Evolutionary conservation across 345 rosid species (phyloP).

Genomic region (Melaleuca alternifolia): DNA sequence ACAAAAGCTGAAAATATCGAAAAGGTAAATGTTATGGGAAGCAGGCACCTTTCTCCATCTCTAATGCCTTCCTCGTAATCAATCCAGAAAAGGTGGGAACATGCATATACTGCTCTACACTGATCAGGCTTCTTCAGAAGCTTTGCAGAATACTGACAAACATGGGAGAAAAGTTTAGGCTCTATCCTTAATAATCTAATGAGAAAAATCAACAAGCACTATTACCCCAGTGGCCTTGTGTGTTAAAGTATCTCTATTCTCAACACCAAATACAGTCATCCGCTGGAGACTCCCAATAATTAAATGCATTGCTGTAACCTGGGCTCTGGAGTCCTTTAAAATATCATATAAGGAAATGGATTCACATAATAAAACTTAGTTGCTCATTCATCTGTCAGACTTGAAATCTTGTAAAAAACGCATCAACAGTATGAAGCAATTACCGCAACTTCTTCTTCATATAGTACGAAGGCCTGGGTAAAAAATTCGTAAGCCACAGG

Average conservation of each 20-base stretch:
- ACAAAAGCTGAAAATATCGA: not conserved
- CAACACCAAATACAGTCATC: slow-evolving; percentile 80
- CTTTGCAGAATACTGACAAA: slow-evolving; percentile 71
- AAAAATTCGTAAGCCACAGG: slow-evolving; percentile 81
- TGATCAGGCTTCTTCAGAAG: slow-evolving; percentile 94
- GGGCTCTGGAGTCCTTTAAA: slow-evolving; percentile 71
- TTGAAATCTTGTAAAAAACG: not conserved
- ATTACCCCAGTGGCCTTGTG: slow-evolving; percentile 94
- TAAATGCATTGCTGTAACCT: slow-evolving; percentile 77
- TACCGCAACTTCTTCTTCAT: slow-evolving; percentile 90
- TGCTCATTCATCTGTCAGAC: not conserved
- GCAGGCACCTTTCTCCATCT: slow-evolving; percentile 73
- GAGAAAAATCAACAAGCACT: not conserved
- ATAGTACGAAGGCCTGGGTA: slow-evolving; percentile 69
- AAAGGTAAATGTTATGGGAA: not conserved
- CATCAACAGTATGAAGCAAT: not conserved
- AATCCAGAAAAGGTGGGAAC: slow-evolving; percentile 92
- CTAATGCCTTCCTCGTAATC: slow-evolving; percentile 51
- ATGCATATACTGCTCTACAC: slow-evolving; percentile 86
- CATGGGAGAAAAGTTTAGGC: not conserved
- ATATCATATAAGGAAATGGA: not conserved
- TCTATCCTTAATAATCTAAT: not conserved
- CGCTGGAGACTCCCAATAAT: slow-evolving; percentile 81
- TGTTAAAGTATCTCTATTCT: slow-evolving; percentile 81
- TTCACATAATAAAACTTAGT: not conserved